A percentile compares a stretch with the other conserved stretches of the same genome.
These are phyloP conservation scores for Nothophoma quercina DNA, from an alignment of 2,329 filamentous ascomycete species.

Conservation along the genomic window DNA sequence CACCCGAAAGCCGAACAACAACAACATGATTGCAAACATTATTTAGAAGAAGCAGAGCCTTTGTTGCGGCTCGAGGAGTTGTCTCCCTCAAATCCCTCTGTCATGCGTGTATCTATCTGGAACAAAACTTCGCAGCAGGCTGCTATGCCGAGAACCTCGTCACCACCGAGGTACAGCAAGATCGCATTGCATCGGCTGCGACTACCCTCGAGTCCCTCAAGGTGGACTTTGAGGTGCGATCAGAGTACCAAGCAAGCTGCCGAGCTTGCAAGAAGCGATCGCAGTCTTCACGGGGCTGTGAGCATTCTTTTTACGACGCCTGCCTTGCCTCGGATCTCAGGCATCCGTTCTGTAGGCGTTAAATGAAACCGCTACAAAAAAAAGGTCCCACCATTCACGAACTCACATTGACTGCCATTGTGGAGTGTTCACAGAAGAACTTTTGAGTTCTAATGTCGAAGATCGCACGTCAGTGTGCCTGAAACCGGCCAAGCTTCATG, in stretches of 20 bases:
- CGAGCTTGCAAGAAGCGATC: neutral
- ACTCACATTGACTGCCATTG: neutral
- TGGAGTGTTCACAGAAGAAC: neutral
- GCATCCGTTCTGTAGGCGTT: constrained; percentile 2
- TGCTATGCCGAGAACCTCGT: constrained; percentile 2
- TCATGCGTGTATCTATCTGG: neutral
- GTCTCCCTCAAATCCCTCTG: too few relatives aligned
- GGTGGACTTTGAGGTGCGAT: neutral
- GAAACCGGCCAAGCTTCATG: constrained; percentile 47
- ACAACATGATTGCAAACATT: too few relatives aligned
- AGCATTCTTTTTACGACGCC: constrained; percentile 1
- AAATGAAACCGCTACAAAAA: constrained; percentile 15
- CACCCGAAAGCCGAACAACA: constrained; percentile 3
- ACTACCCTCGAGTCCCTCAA: neutral
- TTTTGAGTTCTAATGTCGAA: neutral
- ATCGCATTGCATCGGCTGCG: constrained; percentile 4
- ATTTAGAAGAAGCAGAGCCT: neutral
- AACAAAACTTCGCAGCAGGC: neutral
- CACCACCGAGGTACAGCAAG: constrained; percentile 12
- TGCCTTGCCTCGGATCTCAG: constrained; percentile 2
- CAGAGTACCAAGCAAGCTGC: neutral
- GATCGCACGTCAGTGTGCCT: constrained; percentile 22
- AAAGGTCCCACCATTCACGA: constrained; percentile 8
- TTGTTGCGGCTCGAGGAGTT: too few relatives aligned
- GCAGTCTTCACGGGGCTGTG: neutral